Base-by-base conservation (phyloP, 2,329 filamentous ascomycete genomes). In the Paracoccidioides brasiliensis region DNA sequence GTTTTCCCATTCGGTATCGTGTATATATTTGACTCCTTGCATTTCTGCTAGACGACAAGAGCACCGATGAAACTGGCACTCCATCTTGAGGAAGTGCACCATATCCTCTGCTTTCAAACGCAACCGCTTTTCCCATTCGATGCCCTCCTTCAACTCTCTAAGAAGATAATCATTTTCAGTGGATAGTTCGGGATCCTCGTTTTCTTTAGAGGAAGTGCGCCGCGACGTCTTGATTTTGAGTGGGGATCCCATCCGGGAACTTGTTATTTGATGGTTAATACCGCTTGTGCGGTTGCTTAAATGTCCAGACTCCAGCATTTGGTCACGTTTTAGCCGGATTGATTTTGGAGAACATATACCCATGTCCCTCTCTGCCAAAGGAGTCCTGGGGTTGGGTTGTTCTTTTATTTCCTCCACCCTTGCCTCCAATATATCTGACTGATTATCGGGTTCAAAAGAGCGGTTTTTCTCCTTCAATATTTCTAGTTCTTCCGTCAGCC, bases 91-190 rank as follows among this genome's bases (percentile, higher is more conserved):
- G 58, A 75, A 76, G 37, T 76, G 65, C 2, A 83, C 71, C 69
- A 81, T 74, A 35, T 81, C 79, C 59, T 82, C 76, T 0, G 79
- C 79, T 33, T 77, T 73, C 55, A 70, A 66, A 57, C 79, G 72
- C 55, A 76, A 67, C 46, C 71, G 71, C 60, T 71, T 74, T 65
- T 83, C 80, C 35, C 67, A 66, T 32, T 69, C 64, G 3, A 84
- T 70, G 55, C 81, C 75, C 45, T 78, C 72, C 56, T 76, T 72
- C 9, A 76, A 59, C 2, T 69, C 64, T 2, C 69, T 63, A 28
- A 82, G 61, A n/a, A 72, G 65, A 58, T 74, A 74, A 6, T 71
- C 62, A 42, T 79, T 72, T 1, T 57, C 40, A 12, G 63, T 61
- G 8, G 62, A 55, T 9, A 61, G 56, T 12, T 62, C 55, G 22